Evolutionary conservation across 2,329 filamentous ascomycete species (phyloP), one percentile per base, ranked within the genome.

Genomic region (Exophiala xenobiotica): DNA sequence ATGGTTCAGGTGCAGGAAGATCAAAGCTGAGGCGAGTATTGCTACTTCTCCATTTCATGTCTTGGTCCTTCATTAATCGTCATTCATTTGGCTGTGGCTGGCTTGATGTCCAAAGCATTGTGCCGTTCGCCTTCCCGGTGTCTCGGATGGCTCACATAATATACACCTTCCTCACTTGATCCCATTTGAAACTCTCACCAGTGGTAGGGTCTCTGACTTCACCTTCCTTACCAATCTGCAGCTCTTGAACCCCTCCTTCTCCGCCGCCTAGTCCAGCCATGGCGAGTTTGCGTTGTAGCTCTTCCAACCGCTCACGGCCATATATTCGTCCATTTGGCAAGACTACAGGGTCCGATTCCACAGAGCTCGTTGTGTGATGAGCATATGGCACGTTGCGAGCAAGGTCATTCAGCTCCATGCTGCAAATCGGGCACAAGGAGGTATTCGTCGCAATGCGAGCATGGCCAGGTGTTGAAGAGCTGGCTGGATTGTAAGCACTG

Each of bases 341-440:
- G 37, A 97, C 80, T 16, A 95, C 80, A 1, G 93, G 80, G 65
- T 97, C 91, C 39, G 83, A 83, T 66, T 96, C 92, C 23, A 97
- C 89, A 56, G 90, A 88, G 66, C 90, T 96, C 76, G 95, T 95
- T 23, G 87, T 91, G 68, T 99, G 93, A 65, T 96, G 88, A 2
- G 93, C 93, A 64, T 97, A 97, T 0, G 93, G 93, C 38, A 99
- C 88, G 62, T 86, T 85, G 45, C 86, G 79, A 1, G 93, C 92
- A 26, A 99, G 80, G 64, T 91, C 88, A 68, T 97, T 97, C 49
- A 99, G 81, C 71, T 99, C 93, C 0, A 87, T 93, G 41, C 87
- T 93, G 75, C 93, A 99, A 65, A 99, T 97, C 2, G 93, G 93
- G 63, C 93, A 99, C 35, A 97, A 83, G 42, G 83, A 86, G 6